Percentiles rank a stretch among this genome's conserved stretches.
Conservation (phyloP, 352 stramenopile genomes). For the Thraustochytrium sp. region DNA sequence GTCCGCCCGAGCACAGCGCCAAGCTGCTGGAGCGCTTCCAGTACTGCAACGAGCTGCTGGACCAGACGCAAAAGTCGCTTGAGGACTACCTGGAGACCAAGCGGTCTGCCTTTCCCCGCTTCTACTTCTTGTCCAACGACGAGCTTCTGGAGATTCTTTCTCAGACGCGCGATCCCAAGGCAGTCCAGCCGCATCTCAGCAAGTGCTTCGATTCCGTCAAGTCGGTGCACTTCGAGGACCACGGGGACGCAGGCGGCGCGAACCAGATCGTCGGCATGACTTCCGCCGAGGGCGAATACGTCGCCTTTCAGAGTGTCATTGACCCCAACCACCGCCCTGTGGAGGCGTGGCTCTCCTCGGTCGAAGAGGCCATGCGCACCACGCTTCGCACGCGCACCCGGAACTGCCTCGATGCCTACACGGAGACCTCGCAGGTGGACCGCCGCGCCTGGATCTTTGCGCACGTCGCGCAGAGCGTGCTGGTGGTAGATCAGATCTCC, state of each 20-base stretch:
- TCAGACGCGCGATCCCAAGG: slow-evolving; percentile 85
- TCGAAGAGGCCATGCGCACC: slow-evolving; percentile 46
- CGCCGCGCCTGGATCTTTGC: slow-evolving; percentile 79
- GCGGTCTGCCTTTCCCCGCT: slow-evolving; percentile 61
- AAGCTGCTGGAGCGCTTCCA: slow-evolving; percentile 45
- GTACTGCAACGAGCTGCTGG: slow-evolving; percentile 58
- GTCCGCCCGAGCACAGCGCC: neutral
- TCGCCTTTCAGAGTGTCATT: slow-evolving; percentile 49
- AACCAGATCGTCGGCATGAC: slow-evolving; percentile 63
- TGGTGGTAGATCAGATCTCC: slow-evolving; percentile 86
- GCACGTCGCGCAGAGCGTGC: slow-evolving; percentile 80
- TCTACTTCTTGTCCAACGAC: slow-evolving; percentile 93
- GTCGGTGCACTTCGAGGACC: slow-evolving; percentile 54
- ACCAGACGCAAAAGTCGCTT: slow-evolving; percentile 64
- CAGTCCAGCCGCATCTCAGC: slow-evolving; percentile 82
- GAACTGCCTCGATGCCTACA: slow-evolving; percentile 75
- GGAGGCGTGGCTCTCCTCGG: slow-evolving; percentile 42
- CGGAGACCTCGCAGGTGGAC: slow-evolving; percentile 56
- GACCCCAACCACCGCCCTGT: slow-evolving; percentile 37
- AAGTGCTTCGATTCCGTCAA: slow-evolving; percentile 85
- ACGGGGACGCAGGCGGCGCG: slow-evolving; percentile 57
- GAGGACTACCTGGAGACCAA: slow-evolving; percentile 68
- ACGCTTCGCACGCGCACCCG: slow-evolving; percentile 61
- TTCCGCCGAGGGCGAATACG: slow-evolving; percentile 80
- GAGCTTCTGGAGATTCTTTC: slow-evolving; percentile 87